These are phyloP conservation scores for Rhododendron mucronatum DNA, from an alignment of 148 eudicot genomes.

Conservation along the genomic window DNA sequence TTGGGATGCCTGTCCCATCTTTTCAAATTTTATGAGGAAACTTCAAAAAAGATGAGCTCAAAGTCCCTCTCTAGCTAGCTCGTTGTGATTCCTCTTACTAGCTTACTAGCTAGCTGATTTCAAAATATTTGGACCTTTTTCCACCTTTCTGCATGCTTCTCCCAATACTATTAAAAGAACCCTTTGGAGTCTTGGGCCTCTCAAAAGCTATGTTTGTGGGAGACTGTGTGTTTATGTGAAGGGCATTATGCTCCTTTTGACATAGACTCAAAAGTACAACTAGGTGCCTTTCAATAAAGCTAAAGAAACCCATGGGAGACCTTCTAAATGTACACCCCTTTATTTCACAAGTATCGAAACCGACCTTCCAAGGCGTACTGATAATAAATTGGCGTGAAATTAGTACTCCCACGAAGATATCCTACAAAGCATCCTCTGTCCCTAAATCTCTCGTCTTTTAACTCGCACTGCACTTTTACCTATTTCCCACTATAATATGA, in stretches of 20 bases:
- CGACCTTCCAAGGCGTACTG: neutral
- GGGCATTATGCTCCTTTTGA: conserved; percentile 13
- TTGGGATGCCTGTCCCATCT: conserved; percentile 24
- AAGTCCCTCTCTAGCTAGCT: neutral
- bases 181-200: conserved; percentile 21
- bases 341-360: neutral
- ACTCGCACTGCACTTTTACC: neutral
- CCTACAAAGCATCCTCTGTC: neutral
- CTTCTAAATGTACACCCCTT: neutral
- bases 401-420: neutral
- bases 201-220: conserved; percentile 12
- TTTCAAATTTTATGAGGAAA: conserved; percentile 13
- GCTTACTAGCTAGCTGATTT: conserved; percentile 3
- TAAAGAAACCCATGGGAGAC: neutral
- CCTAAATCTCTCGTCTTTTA: neutral
- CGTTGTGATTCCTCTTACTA: conserved; percentile 16
- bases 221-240: neutral
- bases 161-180: neutral
- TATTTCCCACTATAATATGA: too few relatives aligned
- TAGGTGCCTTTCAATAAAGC: neutral
- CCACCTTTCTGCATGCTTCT: conserved; percentile 20
- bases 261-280: conserved; percentile 2
- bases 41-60: conserved; percentile 14
- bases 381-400: neutral
- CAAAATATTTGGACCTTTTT: conserved; percentile 16